Evolutionary conservation across 768 basidiomycete species (phyloP).

Genomic region (Austroboletus eburneus): DNA sequence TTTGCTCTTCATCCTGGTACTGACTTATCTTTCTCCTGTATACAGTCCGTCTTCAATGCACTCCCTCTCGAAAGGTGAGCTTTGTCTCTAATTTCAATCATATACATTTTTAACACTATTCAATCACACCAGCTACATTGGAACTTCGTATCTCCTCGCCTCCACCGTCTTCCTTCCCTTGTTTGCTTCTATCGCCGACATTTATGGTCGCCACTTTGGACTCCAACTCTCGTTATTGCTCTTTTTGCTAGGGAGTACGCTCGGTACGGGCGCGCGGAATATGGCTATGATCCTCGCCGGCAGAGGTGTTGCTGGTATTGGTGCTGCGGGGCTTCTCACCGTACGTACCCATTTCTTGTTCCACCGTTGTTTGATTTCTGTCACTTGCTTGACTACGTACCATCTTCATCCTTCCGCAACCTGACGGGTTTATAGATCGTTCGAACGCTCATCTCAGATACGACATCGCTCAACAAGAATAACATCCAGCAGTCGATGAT

Average conservation of each 20-base stretch:
- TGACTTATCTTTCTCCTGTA: no score
- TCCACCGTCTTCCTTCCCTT: slow-evolving; percentile 52
- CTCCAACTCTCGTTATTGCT: slow-evolving; percentile 42
- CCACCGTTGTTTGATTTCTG: no score
- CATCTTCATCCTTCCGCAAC: no score
- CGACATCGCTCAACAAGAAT: slow-evolving; percentile 38
- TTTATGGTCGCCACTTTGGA: slow-evolving; percentile 47
- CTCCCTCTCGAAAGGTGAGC: slow-evolving; percentile 31
- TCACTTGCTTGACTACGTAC: no score
- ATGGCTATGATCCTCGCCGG: slow-evolving; percentile 46
- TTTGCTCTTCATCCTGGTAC: no score
- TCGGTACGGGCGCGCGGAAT: slow-evolving; percentile 44
- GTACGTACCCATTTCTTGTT: no score
- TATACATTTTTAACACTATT: no score
- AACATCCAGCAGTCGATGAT: slow-evolving; percentile 39
- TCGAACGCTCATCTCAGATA: slow-evolving; percentile 43
- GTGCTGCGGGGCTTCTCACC: slow-evolving; percentile 43
- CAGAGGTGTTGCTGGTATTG: slow-evolving; percentile 46
- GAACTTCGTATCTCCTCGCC: slow-evolving; percentile 47
- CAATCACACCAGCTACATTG: no score
- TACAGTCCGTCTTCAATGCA: slow-evolving; percentile 28
- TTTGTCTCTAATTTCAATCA: no score
- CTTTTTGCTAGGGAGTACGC: slow-evolving; percentile 43
- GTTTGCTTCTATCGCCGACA: slow-evolving; percentile 46
- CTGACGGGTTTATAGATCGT: slow-evolving; percentile 35